Percentiles rank a stretch among this genome's conserved stretches.
These are phyloP conservation scores for Calonectria pseudoturangicola DNA, from an alignment of 2,329 filamentous ascomycete genomes.

Conservation along the genomic window DNA sequence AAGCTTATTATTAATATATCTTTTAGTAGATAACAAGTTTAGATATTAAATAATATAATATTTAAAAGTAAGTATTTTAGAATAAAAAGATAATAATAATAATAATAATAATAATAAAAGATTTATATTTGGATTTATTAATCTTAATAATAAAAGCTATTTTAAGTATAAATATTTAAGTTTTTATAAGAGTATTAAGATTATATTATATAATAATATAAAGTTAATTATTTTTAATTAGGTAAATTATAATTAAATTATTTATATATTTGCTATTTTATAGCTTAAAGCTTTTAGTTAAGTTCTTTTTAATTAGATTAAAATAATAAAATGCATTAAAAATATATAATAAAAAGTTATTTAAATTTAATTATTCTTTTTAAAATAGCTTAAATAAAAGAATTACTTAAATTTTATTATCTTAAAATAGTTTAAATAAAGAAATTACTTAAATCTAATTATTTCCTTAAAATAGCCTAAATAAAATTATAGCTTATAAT, in stretches of 20 bases:
- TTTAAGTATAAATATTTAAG: background rate
- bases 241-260: background rate
- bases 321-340: background rate
- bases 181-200: background rate
- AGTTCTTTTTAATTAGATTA: background rate
- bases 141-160: background rate
- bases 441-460: too few species aligned
- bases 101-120: slow-evolving; percentile 18
- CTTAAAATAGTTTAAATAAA: too few species aligned
- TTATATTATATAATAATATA: background rate
- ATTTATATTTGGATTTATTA: too few species aligned
- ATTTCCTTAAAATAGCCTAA: too few species aligned
- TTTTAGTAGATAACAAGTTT: background rate
- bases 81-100: too few species aligned
- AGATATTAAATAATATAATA: background rate
- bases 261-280: background rate
- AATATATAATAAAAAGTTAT: background rate
- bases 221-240: background rate
- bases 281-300: background rate
- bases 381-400: too few species aligned
- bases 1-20: too few species aligned
- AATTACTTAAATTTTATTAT: too few species aligned
- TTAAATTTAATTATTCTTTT: too few species aligned
- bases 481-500: too few species aligned
- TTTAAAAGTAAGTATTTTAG: too few species aligned